Base-by-base conservation (phyloP, 352 stramenopile genomes). In the Halophytophthora batemanensis region DNA sequence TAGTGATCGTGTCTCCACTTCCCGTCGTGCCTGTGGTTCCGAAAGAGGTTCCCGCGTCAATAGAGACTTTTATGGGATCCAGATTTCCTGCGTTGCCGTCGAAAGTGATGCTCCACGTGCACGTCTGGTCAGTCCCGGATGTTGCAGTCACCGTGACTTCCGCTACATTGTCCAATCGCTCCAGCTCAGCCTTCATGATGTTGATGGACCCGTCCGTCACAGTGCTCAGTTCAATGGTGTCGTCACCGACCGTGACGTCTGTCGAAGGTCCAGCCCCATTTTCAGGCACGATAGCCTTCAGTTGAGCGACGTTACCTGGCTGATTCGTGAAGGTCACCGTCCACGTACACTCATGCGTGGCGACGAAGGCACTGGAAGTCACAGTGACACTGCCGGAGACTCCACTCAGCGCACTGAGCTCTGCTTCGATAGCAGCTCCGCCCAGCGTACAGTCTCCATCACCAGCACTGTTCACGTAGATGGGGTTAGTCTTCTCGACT, bases 161-260 rank as follows among this genome's bases (percentile, higher is more conserved):
- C 11, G 82, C 91, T 21, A 98, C 90, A 21, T 92, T 96, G 7
- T 59, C 63, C 14, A 98, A 74, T 42, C 84, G 78, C 52, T 98
- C 91, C 14, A 98, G 84, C 56, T 98, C 92, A 0, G 90, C 76
- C 66, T 98, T 96, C 56, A 98, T 93, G n/a, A 97, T 79, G 50
- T 98, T 85, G 36, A 97, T 86, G 7, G 84, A 72, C 2, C 90
- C 90, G 29, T 96, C 76, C 15, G 66, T 61, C 34, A 87, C 6
- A 0, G 87, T 95, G 12, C 55, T 75, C 40, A 97, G 61, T 3
- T 74, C 70, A 15, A 97, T 64, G 1, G 87, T 93, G 43, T 97
- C 90, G 41, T 96, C 86, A 14, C 76, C 82, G 29, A 91, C 69
- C 6, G 56, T 82, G 21, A 85, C 61, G 0, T 64, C 51, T 17